Evolutionary conservation across 1,284 basidiomycete genomes (phyloP), one percentile per base, ranked within the genome.

Genomic region (Marasmius sp.): DNA sequence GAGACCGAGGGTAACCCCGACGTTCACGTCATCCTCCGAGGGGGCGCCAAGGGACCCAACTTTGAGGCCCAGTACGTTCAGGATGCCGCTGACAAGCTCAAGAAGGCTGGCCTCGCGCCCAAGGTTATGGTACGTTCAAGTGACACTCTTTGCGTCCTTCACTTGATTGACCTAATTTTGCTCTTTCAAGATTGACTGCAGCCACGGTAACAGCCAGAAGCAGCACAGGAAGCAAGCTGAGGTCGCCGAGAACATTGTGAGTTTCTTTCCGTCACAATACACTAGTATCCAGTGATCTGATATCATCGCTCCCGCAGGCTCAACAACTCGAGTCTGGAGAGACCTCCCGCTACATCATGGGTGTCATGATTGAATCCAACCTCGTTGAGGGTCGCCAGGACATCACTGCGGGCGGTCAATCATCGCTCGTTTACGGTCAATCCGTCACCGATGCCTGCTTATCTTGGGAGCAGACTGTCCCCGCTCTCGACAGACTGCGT

Each of bases 341-440:
- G 59, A 94, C 93, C 0, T 82, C 87, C 1, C 72, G 81, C 22
- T 84, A 86, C 71, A 94, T 99, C 68, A 91, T 97, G 84, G 97
- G 97, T 62, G 95, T 97, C 64, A 99, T 99, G 97, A 85, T 98
- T 65, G 97, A 99, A 77, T 94, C 91, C 54, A 97, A 99, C 75
- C 82, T 98, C 61, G 85, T 93, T 53, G 96, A 95, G 72, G 92
- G 92, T 34, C 86, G 92, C 45, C 95, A 98, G 75, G 88, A 93
- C 68, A 92, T 97, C 62, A 91, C 94, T 7, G 71, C 85, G 1
- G 84, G 86, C 45, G 95, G 95, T 1, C 89, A 90, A 1, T 77
- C 83, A 6, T 92, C 86, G 3, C 79, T 97, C 63, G 91, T 87
- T 71, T 96, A 96, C 74, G 95, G 96, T 52, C 91, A 94, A 71